Base-by-base conservation (phyloP, 2,329 filamentous ascomycete genomes). In the Penicillium digitatum region DNA sequence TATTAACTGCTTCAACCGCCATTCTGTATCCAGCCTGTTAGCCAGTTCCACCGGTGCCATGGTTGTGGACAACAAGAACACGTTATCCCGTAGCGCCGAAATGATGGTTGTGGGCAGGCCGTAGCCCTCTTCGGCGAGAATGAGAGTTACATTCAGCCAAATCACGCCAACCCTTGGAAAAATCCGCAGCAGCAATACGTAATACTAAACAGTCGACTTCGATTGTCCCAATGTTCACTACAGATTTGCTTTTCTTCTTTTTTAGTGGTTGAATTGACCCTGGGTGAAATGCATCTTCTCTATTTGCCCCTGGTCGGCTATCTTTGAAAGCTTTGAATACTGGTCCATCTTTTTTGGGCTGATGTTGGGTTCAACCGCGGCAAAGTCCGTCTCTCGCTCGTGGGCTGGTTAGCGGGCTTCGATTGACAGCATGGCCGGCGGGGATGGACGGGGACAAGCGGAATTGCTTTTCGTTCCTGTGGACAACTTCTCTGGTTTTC, bases 21-120 rank as follows among this genome's bases (percentile, higher is more conserved):
- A 62, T 62, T 20, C 60, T 59, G 37, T 58, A 57, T 22, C 60
- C 60, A 3, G 77, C 76, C 48, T 79, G 76, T 56, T 75, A 79
- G 0, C 76, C 77, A 2, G 76, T 76, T 10, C 76, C 76, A 1
- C 76, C 75, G 5, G 76, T 76, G 5, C 77, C 77, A 57, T 79
- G 62, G 32, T 64, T 65, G 47, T 65, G 62, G 11, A 65, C 58
- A n/a, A 66, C 42, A 12, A 43, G 8, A 1, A 38, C 48, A 12
- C 5, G 16, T 3, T 43, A 24, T 20, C 43, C 26, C 1, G 35
- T 26, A 2, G 18, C 22, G 3, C 43, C 54, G 74, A 75, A 8
- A 76, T 56, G 10, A 78, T 63, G 3, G 74, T 77, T 7, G 24
- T 43, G 5, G 48, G 7, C 10, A 8, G 18, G 8, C 39, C 47